Evolutionary conservation across 2,329 filamentous ascomycete genomes (phyloP), one percentile per base, ranked within the genome.

Genomic region (Pyrenophora seminiperda): DNA sequence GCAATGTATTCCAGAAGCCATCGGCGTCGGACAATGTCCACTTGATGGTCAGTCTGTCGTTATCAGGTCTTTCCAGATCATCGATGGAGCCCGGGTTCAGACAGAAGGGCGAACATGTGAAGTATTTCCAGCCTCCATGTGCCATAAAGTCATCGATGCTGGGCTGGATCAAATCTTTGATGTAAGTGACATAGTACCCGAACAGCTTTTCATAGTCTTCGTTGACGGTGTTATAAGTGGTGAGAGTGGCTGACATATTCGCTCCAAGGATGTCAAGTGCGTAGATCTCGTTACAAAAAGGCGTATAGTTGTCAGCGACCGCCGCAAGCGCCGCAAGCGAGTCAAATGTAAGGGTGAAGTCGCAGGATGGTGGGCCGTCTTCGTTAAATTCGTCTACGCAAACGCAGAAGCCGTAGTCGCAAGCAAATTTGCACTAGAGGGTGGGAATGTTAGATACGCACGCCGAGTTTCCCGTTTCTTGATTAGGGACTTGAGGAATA

Each of bases 161-260:
- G 29, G 29, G 29, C 29, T 31, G 33, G 33, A 36, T 36, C 14
- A 36, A 36, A 36, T 36, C 14, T 17, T 36, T 15, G 33, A 19
- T 36, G 17, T 36, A 36, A 15, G 14, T 36, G 10, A 36, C 14
- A 36, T 36, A 36, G 18, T 36, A 36, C 29, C 29, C 29, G 29
- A 31, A 31, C 29, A 31, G 29, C 29, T 31, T 31, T 31, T 31
- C 29, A 31, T 31, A 31, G 29, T 31, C 29, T 31, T 31, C 29
- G 29, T 31, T 31, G 29, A 31, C 29, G 29, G 33, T 36, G 14
- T 36, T 34, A 17, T 66, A 53, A 17, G 61, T 39, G 33, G 33
- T 19, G 33, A 36, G 29, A 31, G 29, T 31, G 29, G 29, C 29
- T 31, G 29, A 31, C 29, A 31, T 31, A 31, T 31, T 31, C 29